Conservation (phyloP, 192 early-diverging fungal genomes). For the Linnemannia schmuckeri region DNA sequence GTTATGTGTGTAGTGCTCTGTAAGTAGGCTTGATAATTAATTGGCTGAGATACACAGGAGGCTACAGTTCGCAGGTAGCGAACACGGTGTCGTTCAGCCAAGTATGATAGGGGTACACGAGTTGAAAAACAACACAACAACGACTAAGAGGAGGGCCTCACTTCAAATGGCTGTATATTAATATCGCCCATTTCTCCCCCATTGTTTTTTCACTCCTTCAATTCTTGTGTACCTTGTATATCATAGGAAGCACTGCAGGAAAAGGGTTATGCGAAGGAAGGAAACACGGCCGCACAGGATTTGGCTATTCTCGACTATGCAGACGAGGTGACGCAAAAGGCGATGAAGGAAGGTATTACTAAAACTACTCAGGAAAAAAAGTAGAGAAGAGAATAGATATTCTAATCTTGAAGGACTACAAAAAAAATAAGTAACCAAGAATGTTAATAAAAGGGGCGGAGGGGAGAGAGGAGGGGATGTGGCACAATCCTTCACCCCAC, state of each 20-base stretch:
- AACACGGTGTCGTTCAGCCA: too few species aligned
- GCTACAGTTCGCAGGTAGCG: too few species aligned
- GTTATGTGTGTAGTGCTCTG: not conserved
- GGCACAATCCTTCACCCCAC: not conserved
- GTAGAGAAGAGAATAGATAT: not conserved
- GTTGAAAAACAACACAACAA: too few species aligned
- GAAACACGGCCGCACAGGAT: constrained; percentile 46
- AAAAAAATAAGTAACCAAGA: not conserved
- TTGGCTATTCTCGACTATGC: constrained; percentile 39
- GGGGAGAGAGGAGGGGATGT: not conserved
- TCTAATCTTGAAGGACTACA: not conserved
- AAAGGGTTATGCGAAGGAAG: constrained; percentile 37
- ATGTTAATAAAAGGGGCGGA: not conserved
- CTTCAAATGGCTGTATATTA: not conserved
- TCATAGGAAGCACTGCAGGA: constrained; percentile 36
- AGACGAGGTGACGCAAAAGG: constrained; percentile 29
- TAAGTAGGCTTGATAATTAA: not conserved
- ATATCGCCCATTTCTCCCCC: not conserved
- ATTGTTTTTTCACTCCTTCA: not conserved
- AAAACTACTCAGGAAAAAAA: not conserved
- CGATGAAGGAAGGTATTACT: constrained; percentile 25
- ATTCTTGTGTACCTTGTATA: not conserved
- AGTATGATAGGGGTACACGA: too few species aligned
- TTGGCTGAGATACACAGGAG: not conserved
- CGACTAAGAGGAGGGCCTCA: too few species aligned